phyloP scores from a whole-genome alignment of 2,329 filamentous ascomycete genomes.

The Phyllosticta citrichinensis region DNA sequence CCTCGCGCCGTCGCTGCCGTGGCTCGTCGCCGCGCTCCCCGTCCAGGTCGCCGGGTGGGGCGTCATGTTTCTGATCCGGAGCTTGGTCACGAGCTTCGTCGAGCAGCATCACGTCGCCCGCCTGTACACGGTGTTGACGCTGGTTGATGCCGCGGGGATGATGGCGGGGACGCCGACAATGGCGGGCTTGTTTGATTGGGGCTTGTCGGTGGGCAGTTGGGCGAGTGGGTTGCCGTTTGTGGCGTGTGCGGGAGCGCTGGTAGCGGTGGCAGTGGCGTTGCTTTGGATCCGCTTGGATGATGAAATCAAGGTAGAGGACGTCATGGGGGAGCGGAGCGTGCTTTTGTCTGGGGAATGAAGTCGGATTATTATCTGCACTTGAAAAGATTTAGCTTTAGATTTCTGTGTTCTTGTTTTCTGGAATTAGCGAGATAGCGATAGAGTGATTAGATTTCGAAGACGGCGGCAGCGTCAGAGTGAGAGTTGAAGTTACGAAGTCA shows the following conservation, averaged over 20 bases:
- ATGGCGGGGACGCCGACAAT: constrained; percentile 39
- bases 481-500: no score
- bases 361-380: no score
- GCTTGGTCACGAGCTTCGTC: constrained; percentile 44
- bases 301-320: neutral
- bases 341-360: no score
- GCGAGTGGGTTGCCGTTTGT: constrained; percentile 43
- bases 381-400: no score
- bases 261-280: neutral
- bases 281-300: neutral
- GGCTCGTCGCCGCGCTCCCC: constrained; percentile 30
- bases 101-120: constrained; percentile 45
- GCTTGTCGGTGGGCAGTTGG: constrained; percentile 36
- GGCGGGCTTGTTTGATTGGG: constrained; percentile 37
- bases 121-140: constrained; percentile 43
- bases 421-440: no score
- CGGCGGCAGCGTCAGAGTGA: no score
- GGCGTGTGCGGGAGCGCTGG: constrained; percentile 24
- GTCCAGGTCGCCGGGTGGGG: constrained; percentile 39
- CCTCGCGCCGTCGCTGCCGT: constrained; percentile 19
- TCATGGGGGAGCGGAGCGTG: neutral
- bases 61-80: constrained; percentile 35
- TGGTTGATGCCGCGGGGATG: constrained; percentile 41
- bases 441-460: no score
- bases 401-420: no score